phyloP scores from a whole-genome alignment of 2,329 filamentous ascomycete species.

The Fusarium abutilonis region DNA sequence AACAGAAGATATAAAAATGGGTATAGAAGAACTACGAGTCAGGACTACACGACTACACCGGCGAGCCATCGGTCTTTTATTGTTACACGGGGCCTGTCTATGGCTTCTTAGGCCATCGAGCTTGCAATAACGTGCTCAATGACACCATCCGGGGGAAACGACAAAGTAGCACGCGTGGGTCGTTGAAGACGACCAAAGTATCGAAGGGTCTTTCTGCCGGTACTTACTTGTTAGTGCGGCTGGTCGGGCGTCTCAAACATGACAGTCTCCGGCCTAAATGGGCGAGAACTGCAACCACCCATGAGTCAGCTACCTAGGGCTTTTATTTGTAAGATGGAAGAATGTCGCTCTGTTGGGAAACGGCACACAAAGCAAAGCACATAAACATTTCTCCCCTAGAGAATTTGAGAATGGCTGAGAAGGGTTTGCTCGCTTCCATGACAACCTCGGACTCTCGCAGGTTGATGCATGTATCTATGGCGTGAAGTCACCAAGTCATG shows the following conservation, averaged over 20 bases:
- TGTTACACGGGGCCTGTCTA: constrained; percentile 10
- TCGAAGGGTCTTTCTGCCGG: constrained; percentile 30
- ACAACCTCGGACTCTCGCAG: background rate
- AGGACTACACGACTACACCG: constrained; percentile 6
- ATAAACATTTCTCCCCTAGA: background rate
- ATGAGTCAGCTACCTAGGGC: constrained; percentile 24
- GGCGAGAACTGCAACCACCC: constrained; percentile 14
- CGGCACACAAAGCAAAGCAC: background rate
- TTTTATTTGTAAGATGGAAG: constrained; percentile 12
- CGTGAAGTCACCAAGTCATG: constrained; percentile 20
- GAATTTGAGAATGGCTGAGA: background rate
- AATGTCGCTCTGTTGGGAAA: background rate
- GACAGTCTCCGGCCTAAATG: constrained; percentile 32
- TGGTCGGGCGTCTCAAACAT: constrained; percentile 32
- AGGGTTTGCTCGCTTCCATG: background rate
- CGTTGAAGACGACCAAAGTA: constrained; percentile 38
- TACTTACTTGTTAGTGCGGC: constrained; percentile 37
- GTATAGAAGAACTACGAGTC: constrained; percentile 13
- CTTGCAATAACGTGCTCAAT: constrained; percentile 46
- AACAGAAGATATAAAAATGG: background rate
- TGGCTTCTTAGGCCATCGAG: constrained; percentile 41
- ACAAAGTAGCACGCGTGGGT: constrained; percentile 40
- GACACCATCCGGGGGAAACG: constrained; percentile 43
- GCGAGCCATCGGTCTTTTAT: constrained; percentile 40
- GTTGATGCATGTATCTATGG: constrained; percentile 5